A percentile compares a stretch with the other conserved stretches of the same genome.
Conservation (phyloP, 257 asterid genomes). For the Paraleonurus japonicus region DNA sequence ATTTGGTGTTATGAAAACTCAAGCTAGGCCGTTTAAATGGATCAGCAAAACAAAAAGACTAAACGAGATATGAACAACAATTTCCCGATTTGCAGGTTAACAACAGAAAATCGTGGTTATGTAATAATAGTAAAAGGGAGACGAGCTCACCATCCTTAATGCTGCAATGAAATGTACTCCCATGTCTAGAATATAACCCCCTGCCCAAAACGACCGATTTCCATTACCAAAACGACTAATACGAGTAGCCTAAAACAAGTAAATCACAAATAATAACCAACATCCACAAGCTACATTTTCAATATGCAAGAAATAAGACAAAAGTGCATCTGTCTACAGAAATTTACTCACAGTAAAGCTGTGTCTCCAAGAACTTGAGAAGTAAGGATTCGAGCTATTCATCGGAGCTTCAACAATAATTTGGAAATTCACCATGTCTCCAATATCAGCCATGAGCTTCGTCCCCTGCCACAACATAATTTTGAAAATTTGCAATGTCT, state of each 20-base stretch:
- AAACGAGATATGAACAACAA: background rate
- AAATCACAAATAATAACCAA: background rate
- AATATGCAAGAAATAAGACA: background rate
- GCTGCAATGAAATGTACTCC: conserved; percentile 69
- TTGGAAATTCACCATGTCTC: conserved; percentile 58
- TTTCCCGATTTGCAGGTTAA: background rate
- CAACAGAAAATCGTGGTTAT: background rate
- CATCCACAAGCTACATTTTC: background rate
- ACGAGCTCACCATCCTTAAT: conserved; percentile 59
- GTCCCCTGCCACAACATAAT: conserved; percentile 35
- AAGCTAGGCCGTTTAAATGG: background rate
- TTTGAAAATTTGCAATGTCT: background rate
- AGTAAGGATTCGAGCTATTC: conserved; percentile 67
- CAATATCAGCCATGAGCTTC: conserved; percentile 58
- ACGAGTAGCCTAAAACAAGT: too few species aligned
- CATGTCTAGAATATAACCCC: conserved; percentile 76
- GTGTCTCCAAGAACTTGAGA: conserved; percentile 70
- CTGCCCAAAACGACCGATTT: conserved; percentile 34
- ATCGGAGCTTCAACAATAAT: conserved; percentile 60
- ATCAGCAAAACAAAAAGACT: background rate
- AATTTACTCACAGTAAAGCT: conserved; percentile 45
- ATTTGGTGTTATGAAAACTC: background rate
- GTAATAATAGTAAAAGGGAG: background rate
- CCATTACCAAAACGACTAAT: too few species aligned
- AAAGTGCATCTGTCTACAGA: background rate